phyloP scores from a whole-genome alignment of 108 stramenopile species.

The Skeletonema tropicum region DNA sequence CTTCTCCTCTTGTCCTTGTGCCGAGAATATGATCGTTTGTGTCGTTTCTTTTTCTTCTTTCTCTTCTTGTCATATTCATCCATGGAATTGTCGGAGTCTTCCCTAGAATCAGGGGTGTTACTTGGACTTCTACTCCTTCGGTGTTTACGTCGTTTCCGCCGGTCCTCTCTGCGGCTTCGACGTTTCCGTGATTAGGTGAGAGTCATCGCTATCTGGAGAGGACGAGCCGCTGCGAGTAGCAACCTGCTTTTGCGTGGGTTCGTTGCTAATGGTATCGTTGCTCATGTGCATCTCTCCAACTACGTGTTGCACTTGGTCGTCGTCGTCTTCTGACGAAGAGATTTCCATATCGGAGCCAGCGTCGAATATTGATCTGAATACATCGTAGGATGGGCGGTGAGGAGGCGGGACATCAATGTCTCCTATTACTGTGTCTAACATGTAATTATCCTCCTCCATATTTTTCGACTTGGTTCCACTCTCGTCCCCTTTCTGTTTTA shows the following conservation, averaged over 20 bases:
- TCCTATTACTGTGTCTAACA: neutral
- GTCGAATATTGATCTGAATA: constrained; percentile 50
- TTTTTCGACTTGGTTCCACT: neutral
- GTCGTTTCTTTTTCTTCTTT: constrained; percentile 12
- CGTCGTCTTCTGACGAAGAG: constrained; percentile 26
- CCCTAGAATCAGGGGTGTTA: neutral
- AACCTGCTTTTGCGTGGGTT: neutral
- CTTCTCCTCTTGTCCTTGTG: constrained; percentile 5
- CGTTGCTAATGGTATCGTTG: neutral
- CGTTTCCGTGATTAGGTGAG: neutral
- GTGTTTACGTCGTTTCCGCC: neutral
- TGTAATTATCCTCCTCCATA: neutral
- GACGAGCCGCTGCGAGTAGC: neutral
- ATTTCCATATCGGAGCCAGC: constrained; percentile 45
- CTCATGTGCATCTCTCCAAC: neutral
- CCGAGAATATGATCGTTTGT: constrained; percentile 6
- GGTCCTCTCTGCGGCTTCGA: neutral
- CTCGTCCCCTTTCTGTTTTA: constrained; percentile 1
- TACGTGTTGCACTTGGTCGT: neutral
- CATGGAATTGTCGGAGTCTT: neutral
- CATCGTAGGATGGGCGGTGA: constrained; percentile 25
- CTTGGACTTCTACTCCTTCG: neutral
- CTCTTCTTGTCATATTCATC: neutral
- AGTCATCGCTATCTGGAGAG: neutral
- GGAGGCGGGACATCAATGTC: constrained; percentile 17